Base-by-base conservation (phyloP, 2,329 filamentous ascomycete species). In the Ophiosphaerella herpotricha region DNA sequence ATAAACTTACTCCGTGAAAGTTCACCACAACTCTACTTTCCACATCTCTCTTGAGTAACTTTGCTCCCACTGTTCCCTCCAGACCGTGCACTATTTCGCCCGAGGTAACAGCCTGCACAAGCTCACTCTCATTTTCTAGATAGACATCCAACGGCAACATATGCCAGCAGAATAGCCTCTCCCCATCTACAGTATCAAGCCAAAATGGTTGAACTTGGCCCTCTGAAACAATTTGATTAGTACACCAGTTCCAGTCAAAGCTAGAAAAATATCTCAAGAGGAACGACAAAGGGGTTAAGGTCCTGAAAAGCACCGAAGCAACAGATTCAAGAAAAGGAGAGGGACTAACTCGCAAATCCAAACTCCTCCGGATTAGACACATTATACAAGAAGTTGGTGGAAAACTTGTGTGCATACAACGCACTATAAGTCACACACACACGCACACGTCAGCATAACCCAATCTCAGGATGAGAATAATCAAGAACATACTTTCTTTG, bases 151-250 rank as follows among this genome's bases (percentile, higher is more conserved):
- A 74, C 0, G 93, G 93, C 41, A 97, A 77, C 46, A 97, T 82
- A 67, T 97, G 93, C 93, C 93, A 97, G 23, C 89, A 89, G 67
- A 94, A 95, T 14, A 97, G 76, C 2, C 78, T 84, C 71, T 92
- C 87, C 34, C 85, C 84, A 70, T 97, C 92, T 1, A 84, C 78
- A 0, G 91, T 94, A 4, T 75, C 76, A 33, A 97, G 75, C 40
- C 83, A 85, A 71, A 97, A 97, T 0, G 93, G 89, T 5, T 90
- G 91, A 2, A 96, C 88, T 75, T 97, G 93, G 61, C 91, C 91
- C 67, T 85, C 89, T 93, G 35, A 24, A 21, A 39, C 33, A 29
- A 29, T 5, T 16, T 11, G 43, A 46, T 50, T 11, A 41, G 16
- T 3, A 23, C 31, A 29, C 7, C 26, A 29, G 5, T 11, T 29